Evolutionary conservation across 148 eudicot genomes (phyloP).

Genomic region (Salicornia ramosissima): DNA sequence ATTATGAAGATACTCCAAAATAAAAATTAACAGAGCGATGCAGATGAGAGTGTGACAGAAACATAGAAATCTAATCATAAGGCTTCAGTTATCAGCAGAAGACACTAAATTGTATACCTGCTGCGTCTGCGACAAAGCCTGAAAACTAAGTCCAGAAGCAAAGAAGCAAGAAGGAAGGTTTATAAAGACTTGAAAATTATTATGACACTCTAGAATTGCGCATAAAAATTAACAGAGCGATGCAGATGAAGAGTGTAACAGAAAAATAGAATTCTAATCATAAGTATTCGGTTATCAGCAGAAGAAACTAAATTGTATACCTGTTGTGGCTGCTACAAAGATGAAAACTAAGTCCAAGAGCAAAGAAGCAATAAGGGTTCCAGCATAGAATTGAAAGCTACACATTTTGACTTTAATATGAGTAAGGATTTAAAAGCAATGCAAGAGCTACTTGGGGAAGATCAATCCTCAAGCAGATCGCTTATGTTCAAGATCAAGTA

Average conservation of each 20-base stretch:
- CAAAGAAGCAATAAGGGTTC: background rate
- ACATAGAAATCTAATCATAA: background rate
- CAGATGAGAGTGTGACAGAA: background rate
- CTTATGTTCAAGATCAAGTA: background rate
- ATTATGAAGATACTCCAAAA: background rate
- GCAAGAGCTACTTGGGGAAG: background rate
- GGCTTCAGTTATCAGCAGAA: background rate
- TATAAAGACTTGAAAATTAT: background rate
- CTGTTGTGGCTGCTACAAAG: background rate
- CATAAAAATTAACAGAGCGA: background rate
- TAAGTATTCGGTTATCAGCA: background rate
- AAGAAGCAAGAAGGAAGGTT: background rate
- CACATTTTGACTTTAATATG: background rate
- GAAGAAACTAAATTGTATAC: background rate
- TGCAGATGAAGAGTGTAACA: background rate
- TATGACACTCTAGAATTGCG: background rate
- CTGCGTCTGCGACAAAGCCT: background rate
- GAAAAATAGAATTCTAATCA: background rate
- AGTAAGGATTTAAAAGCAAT: conserved; percentile 4
- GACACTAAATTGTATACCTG: background rate
- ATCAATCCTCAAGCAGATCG: background rate
- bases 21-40: background rate
- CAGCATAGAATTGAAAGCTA: background rate
- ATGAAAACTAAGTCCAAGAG: background rate
- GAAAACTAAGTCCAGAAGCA: background rate